Evolutionary conservation across 805 yeast genomes (phyloP), one percentile per base, ranked within the genome.

Genomic region (Barnettozyma botsteinii): DNA sequence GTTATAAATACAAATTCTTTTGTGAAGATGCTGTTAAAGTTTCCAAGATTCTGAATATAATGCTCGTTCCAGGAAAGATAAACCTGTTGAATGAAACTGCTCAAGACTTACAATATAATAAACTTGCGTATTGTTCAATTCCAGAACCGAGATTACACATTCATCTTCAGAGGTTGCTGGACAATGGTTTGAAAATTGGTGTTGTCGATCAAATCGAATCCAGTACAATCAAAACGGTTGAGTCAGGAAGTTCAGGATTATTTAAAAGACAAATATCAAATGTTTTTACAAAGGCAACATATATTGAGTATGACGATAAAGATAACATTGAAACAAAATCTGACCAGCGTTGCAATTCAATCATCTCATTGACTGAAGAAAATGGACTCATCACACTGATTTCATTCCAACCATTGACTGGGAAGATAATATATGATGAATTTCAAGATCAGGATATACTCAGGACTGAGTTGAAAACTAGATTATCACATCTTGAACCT

Each of bases 1-100:
- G 98, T 0, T 93, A 91, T 64, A 88, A 87, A 59, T 93, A 79
- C 63, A 85, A 85, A 53, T 80, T 89, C 45, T 86, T 77, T 57
- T 96, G 95, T 1, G 72, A 79, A 40, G 97, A 91, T 61, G 97
- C 98, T 0, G 69, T 67, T 12, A 63, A 65, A 5, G 96, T 81
- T 0, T 72, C 94, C 11, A 64, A 69, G 35, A 69, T 81, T 11
- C 60, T 88, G 25, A 79, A 82, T 44, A 82, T 85, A 31, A 79
- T 79, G 77, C 66, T 82, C 18, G 68, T 85, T 1, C 83, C 84
- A 0, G 96, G 95, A 0, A 77, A 79, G 56, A 50, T 74, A 25
- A 63, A 74, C 4, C 50, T 79, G 5, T 75, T 79, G 29, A 70
- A 69, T 12, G 67, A 67, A 4, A 70, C 72, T n/a, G 65, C 71